Evolutionary conservation across 2,329 filamentous ascomycete species (phyloP).

Genomic region (Cladorrhinum sp.): DNA sequence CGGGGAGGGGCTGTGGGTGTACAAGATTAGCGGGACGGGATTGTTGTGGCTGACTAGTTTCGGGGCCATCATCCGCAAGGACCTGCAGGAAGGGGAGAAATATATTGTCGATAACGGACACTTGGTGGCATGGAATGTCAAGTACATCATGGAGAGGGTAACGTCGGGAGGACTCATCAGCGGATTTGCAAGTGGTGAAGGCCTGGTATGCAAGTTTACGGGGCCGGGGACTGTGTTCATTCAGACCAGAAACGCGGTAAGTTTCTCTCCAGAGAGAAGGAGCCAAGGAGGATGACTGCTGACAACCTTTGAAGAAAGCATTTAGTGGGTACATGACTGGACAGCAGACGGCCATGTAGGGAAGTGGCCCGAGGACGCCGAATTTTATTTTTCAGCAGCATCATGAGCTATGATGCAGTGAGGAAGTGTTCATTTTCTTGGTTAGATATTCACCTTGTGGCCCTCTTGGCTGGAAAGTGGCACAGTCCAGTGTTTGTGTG

Average conservation of each 20-base stretch:
- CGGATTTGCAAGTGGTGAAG: slow-evolving; percentile 76
- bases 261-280: slow-evolving; percentile 28
- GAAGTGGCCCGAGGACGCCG: background rate
- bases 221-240: slow-evolving; percentile 89
- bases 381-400: background rate
- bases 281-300: background rate
- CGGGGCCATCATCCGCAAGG: slow-evolving; percentile 91
- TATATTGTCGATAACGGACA: slow-evolving; percentile 94
- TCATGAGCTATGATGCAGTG: background rate
- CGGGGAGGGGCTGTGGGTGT: slow-evolving; percentile 88
- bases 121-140: slow-evolving; percentile 93
- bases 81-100: slow-evolving; percentile 74
- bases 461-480: background rate
- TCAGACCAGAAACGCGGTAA: slow-evolving; percentile 81
- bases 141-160: slow-evolving; percentile 86
- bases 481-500: background rate
- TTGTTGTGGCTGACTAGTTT: slow-evolving; percentile 90
- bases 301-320: slow-evolving; percentile 40
- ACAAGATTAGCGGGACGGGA: slow-evolving; percentile 77
- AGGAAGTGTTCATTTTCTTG: background rate
- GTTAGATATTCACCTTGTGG: background rate
- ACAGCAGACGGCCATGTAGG: slow-evolving; percentile 33
- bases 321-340: slow-evolving; percentile 53
- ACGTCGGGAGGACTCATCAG: slow-evolving; percentile 91
- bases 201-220: slow-evolving; percentile 90